Evolutionary conservation across 148 eudicot species (phyloP), one percentile per base, ranked within the genome.

Genomic region (Dianthus caryophyllus): DNA sequence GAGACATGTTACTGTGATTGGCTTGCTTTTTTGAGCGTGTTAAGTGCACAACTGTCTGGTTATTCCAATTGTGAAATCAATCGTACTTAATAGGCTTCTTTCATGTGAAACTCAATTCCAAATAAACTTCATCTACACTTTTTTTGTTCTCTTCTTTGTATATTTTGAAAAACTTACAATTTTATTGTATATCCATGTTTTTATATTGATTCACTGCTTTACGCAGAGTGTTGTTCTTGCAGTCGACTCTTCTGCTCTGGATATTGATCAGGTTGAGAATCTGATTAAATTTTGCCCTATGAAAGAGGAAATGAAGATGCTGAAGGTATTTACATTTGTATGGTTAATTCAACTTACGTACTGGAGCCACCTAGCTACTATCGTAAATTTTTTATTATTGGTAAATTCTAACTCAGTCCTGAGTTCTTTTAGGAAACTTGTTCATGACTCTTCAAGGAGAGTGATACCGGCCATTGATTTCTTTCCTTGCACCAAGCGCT

Each of bases 211-310:
- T 4, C 24, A 0, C 18, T 27, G 12, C 47, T 18, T 51, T 67
- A 68, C 77, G 62, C 84, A 92, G 96, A 85, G 65, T 71, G 90
- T 96, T 58, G 82, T 92, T 68, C 84, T 89, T 72, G 94, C 96
- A 65, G 81, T 92, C 83, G 98, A 89, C 77, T 87, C 96, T 70
- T 81, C 82, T 20, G 75, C 81, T 38, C 66, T 92, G 77, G 98
- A 92, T 77, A 89, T 92, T 73, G 98, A 92, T 68, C 96, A 92
- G 87, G 91, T 92, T 58, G 98, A 89, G 78, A 92, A 92, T 81
- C 84, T 92, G 75, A 92, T 87, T 16, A 92, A 92, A 74, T 92
- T 92, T 67, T 89, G 89, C 71, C 98, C 98, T 21, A 87, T 96
- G 44, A 92, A 92, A 85, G 98, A 92, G 79, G 98, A 89, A 80